These are phyloP conservation scores for Calamus simplicifolius DNA, from an alignment of 176 grass and related monocot species.

Conservation along the genomic window DNA sequence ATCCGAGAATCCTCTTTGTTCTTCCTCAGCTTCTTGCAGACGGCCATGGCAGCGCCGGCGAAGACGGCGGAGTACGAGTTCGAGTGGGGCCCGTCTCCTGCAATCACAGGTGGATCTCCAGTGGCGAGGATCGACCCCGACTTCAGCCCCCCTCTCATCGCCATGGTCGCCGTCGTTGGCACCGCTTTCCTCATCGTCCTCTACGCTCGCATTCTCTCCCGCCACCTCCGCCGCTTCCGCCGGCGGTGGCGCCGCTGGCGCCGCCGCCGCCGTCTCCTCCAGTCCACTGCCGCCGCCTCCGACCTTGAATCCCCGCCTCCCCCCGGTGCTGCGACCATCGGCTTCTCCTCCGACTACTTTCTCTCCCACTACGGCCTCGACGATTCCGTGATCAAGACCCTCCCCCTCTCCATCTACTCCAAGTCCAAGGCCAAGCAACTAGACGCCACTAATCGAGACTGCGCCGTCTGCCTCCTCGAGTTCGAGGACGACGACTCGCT, in stretches of 20 bases:
- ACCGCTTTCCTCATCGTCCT: conserved; percentile 87
- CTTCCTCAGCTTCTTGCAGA: background rate
- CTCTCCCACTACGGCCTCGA: conserved; percentile 71
- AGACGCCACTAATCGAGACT: conserved; percentile 45
- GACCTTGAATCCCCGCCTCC: conserved; percentile 28
- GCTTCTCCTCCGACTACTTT: conserved; percentile 51
- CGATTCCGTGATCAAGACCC: conserved; percentile 69
- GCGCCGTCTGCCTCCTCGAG: conserved; percentile 85
- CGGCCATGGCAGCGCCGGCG: conserved; percentile 8
- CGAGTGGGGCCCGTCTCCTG: conserved; percentile 4
- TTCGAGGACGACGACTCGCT: conserved; percentile 78
- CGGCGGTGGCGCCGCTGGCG: conserved; percentile 27
- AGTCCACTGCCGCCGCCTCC: conserved; percentile 25
- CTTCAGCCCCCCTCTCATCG: conserved; percentile 89
- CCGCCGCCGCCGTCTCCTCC: conserved; percentile 27
- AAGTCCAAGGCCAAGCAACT: conserved; percentile 30
- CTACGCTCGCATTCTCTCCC: conserved; percentile 66
- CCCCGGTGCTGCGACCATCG: conserved; percentile 23
- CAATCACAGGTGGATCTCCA: background rate
- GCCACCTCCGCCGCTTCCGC: conserved; percentile 29
- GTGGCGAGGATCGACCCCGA: conserved; percentile 3
- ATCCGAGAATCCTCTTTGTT: background rate
- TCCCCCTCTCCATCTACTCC: conserved; percentile 59
- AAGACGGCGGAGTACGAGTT: conserved; percentile 3
- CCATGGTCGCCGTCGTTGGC: conserved; percentile 87